Percentiles rank a stretch among this genome's conserved stretches.
These are phyloP conservation scores for Elsinoe australis DNA, from an alignment of 2,329 filamentous ascomycete species.

Conservation along the genomic window DNA sequence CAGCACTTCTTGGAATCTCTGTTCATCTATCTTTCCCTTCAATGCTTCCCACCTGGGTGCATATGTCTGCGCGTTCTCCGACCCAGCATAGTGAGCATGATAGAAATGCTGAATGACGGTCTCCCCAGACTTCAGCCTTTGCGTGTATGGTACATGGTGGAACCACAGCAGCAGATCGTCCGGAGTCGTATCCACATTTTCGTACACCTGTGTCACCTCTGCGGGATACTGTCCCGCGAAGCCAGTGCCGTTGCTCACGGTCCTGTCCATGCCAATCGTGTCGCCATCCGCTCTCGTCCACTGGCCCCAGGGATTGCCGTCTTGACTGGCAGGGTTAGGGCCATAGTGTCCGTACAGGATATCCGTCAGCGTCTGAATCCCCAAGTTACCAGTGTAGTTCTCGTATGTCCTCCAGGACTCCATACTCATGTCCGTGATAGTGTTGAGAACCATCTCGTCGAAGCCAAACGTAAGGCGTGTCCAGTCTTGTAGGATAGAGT, in stretches of 20 bases:
- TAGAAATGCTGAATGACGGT: slow-evolving; percentile 63
- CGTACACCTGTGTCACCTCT: slow-evolving; percentile 52
- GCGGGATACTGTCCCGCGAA: slow-evolving; percentile 59
- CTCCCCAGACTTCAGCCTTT: slow-evolving; percentile 53
- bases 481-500: slow-evolving; percentile 55
- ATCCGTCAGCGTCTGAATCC: slow-evolving; percentile 61
- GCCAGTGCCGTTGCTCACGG: slow-evolving; percentile 58
- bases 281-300: slow-evolving; percentile 59
- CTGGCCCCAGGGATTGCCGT: slow-evolving; percentile 62
- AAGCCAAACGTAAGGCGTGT: slow-evolving; percentile 57
- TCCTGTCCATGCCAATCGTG: slow-evolving; percentile 64
- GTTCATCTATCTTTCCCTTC: slow-evolving; percentile 49
- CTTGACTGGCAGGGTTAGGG: slow-evolving; percentile 58
- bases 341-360: slow-evolving; percentile 61
- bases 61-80: slow-evolving; percentile 55
- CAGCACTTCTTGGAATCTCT: slow-evolving; percentile 52
- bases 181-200: slow-evolving; percentile 55
- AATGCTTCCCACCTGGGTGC: slow-evolving; percentile 48
- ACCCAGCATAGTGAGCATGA: slow-evolving; percentile 54
- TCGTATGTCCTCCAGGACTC: slow-evolving; percentile 64
- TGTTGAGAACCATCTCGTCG: slow-evolving; percentile 48
- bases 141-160: slow-evolving; percentile 63
- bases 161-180: slow-evolving; percentile 66
- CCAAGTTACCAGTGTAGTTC: slow-evolving; percentile 62
- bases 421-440: slow-evolving; percentile 57